phyloP scores from a whole-genome alignment of 2,329 filamentous ascomycete species.

The Chaetomium sp. region DNA sequence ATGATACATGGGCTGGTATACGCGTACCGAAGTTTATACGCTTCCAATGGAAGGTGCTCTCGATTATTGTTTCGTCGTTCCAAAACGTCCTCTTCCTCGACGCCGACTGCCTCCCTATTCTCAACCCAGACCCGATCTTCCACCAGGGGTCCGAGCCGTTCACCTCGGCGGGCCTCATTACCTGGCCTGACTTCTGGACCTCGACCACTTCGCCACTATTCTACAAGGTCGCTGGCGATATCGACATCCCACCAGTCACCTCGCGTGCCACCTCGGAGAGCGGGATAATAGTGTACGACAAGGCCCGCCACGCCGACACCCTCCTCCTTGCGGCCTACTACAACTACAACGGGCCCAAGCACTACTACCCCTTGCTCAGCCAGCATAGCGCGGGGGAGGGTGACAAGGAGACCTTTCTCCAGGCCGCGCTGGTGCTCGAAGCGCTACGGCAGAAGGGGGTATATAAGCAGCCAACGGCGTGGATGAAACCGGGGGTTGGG shows the following conservation, averaged over 20 bases:
- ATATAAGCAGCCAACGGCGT: slow-evolving; percentile 22
- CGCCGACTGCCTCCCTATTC: slow-evolving; percentile 55
- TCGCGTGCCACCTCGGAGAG: slow-evolving; percentile 48
- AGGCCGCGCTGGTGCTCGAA: slow-evolving; percentile 47
- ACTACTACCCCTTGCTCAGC: slow-evolving; percentile 53
- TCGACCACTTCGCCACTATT: slow-evolving; percentile 47
- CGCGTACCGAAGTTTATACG: slow-evolving; percentile 39
- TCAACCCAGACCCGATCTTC: slow-evolving; percentile 47
- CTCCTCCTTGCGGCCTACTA: slow-evolving; percentile 56
- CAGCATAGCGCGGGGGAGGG: slow-evolving; percentile 48
- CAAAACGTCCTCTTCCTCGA: slow-evolving; percentile 62
- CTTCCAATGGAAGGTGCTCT: slow-evolving; percentile 60
- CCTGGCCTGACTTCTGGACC: slow-evolving; percentile 60
- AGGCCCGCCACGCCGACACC: slow-evolving; percentile 48
- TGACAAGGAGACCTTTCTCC: slow-evolving; percentile 53
- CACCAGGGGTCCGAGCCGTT: slow-evolving; percentile 50
- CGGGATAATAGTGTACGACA: slow-evolving; percentile 53
- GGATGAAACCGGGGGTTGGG: slow-evolving; percentile 21
- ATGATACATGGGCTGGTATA: slow-evolving; percentile 33
- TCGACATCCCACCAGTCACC: slow-evolving; percentile 37
- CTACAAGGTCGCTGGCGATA: slow-evolving; percentile 47
- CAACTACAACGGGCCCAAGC: slow-evolving; percentile 55
- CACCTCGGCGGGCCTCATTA: slow-evolving; percentile 53
- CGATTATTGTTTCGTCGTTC: slow-evolving; percentile 61
- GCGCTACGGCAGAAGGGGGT: slow-evolving; percentile 41